A percentile compares a stretch with the other conserved stretches of the same genome.
Evolutionary conservation across 768 basidiomycete species (phyloP).

Genomic region (Kwoniella newhampshirensis): DNA sequence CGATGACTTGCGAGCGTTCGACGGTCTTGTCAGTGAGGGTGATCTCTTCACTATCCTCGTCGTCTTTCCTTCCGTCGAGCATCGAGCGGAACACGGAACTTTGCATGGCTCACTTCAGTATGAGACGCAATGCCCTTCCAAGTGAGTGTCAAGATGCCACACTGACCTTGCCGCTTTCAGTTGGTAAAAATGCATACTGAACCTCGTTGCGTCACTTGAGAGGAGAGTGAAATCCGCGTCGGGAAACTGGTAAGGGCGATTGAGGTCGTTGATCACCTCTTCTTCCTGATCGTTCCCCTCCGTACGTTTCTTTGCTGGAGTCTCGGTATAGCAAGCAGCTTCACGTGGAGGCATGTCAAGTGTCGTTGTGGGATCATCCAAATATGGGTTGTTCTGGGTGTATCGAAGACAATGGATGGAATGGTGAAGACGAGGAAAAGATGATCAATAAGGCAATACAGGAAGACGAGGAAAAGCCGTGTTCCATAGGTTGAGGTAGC

Average conservation of each 20-base stretch:
- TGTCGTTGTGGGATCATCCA: too few relatives aligned
- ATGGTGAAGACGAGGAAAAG: too few relatives aligned
- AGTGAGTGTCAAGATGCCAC: background rate
- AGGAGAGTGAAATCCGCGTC: conserved; percentile 8
- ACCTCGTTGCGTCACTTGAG: conserved; percentile 5
- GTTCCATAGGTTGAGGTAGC: too few relatives aligned
- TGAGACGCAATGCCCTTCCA: background rate
- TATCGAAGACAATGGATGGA: too few relatives aligned
- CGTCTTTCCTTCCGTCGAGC: background rate
- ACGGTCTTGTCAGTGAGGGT: conserved; percentile 1
- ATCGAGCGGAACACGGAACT: background rate
- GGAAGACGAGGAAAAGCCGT: too few relatives aligned
- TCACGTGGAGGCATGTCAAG: too few relatives aligned
- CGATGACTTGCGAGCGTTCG: background rate
- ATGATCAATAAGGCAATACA: too few relatives aligned
- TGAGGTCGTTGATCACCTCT: background rate
- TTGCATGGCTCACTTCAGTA: background rate
- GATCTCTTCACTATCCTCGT: background rate
- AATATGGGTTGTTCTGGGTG: too few relatives aligned
- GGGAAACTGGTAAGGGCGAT: conserved; percentile 1
- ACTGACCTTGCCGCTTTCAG: conserved; percentile 7
- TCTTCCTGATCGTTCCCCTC: background rate
- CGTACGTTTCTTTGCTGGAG: too few relatives aligned
- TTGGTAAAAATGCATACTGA: conserved; percentile 15
- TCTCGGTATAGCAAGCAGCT: too few relatives aligned